These are phyloP conservation scores for Kwoniella botswanensis DNA, from an alignment of 768 basidiomycete genomes.

Conservation along the genomic window DNA sequence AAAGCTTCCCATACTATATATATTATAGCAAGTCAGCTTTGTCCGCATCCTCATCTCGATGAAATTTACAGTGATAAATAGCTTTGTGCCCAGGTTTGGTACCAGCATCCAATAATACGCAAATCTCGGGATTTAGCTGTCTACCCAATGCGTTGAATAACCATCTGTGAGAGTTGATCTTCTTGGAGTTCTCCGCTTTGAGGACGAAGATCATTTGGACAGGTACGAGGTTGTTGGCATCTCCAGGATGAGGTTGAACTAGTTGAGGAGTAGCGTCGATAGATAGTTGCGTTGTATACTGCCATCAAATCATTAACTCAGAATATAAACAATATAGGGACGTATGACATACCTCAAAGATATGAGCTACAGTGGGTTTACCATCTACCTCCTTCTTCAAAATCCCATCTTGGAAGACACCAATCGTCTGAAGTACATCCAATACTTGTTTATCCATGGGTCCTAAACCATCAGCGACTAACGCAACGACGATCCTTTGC, in stretches of 20 bases:
- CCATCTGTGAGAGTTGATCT: conserved; percentile 56
- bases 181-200: conserved; percentile 68
- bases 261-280: conserved; percentile 88
- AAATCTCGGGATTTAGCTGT: conserved; percentile 54
- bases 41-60: conserved; percentile 9
- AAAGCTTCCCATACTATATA: conserved; percentile 56
- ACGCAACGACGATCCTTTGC: conserved; percentile 59
- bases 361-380: conserved; percentile 77
- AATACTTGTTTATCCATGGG: conserved; percentile 65
- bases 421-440: conserved; percentile 79
- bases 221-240: conserved; percentile 76
- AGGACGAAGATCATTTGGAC: conserved; percentile 71
- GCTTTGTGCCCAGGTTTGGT: conserved; percentile 53
- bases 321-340: not conserved
- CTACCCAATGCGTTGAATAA: conserved; percentile 57
- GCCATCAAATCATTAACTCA: not conserved
- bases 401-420: conserved; percentile 73
- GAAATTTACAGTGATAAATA: conserved; percentile 61
- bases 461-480: conserved; percentile 59
- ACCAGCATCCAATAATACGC: conserved; percentile 55
- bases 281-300: conserved; percentile 97
- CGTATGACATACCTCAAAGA: conserved; percentile 31
- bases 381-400: conserved; percentile 85
- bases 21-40: not conserved
- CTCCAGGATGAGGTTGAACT: conserved; percentile 84